phyloP scores from a whole-genome alignment of 441 rosid genomes.

The Erodium moschatum region DNA sequence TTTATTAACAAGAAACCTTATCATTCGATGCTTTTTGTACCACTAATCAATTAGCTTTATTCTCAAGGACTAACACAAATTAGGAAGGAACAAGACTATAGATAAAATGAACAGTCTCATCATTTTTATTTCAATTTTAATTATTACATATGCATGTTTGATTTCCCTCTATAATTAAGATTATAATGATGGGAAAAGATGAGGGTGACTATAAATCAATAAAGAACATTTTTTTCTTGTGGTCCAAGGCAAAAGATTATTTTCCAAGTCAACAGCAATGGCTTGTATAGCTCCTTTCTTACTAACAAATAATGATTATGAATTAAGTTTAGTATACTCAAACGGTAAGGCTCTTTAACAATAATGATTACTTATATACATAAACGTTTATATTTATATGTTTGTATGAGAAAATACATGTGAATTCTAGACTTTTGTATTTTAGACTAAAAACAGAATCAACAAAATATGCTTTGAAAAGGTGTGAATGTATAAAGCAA shows the following conservation, averaged over 20 bases:
- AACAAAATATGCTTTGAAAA: no score
- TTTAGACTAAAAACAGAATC: no score
- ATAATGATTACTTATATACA: no score
- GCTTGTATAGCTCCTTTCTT: not conserved
- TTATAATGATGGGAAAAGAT: not conserved
- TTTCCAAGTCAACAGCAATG: not conserved
- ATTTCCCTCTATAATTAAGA: not conserved
- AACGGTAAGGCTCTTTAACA: no score
- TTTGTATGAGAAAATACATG: no score
- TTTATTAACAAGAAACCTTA: not conserved
- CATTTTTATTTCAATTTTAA: not conserved
- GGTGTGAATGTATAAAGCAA: no score
- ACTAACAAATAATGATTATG: no score
- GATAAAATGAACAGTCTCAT: constrained; percentile 1
- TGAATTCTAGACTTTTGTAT: no score
- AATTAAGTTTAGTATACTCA: no score
- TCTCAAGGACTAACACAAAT: not conserved
- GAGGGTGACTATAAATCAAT: not conserved
- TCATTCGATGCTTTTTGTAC: not conserved
- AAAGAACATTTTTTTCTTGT: not conserved
- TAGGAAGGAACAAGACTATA: not conserved
- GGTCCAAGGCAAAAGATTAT: not conserved
- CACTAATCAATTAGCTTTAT: not conserved
- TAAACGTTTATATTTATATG: no score
- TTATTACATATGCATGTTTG: not conserved